phyloP scores from a whole-genome alignment of 768 basidiomycete species.

The Lentinus brumalis region DNA sequence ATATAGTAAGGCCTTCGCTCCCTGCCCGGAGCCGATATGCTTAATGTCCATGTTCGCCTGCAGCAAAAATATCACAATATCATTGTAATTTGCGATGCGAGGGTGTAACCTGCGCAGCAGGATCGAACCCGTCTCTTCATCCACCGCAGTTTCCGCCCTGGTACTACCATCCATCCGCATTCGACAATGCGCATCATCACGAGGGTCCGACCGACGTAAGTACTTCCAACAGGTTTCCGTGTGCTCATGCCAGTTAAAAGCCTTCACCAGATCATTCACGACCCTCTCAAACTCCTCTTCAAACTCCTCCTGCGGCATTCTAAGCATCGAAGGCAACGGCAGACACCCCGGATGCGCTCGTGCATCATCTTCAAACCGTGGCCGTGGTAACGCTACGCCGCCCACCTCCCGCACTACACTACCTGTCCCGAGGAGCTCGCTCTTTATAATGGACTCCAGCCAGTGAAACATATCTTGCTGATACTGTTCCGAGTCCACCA shows the following conservation, averaged over 20 bases:
- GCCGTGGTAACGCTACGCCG: too few species aligned
- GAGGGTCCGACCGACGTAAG: not conserved
- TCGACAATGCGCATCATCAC: constrained; percentile 4
- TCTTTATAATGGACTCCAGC: not conserved
- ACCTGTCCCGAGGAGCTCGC: not conserved
- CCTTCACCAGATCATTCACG: not conserved
- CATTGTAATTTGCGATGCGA: constrained; percentile 6
- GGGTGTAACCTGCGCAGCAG: constrained; percentile 15
- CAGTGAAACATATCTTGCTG: not conserved
- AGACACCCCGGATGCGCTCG: too few species aligned
- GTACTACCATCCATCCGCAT: constrained; percentile 16
- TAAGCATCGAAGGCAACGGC: too few species aligned
- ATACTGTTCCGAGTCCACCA: not conserved
- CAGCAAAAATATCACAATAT: constrained; percentile 14
- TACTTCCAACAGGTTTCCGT: constrained; percentile 22
- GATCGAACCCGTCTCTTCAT: constrained; percentile 4
- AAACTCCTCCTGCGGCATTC: too few species aligned
- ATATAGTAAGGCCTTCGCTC: constrained; percentile 35
- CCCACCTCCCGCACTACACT: too few species aligned
- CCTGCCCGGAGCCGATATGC: constrained; percentile 34
- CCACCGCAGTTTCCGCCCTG: constrained; percentile 1
- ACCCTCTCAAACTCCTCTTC: too few species aligned
- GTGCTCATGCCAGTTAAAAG: constrained; percentile 11
- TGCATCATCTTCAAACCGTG: too few species aligned
- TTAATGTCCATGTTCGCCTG: constrained; percentile 35